Conservation (phyloP, 1,284 basidiomycete species). For the Ganoderma leucocontextum region DNA sequence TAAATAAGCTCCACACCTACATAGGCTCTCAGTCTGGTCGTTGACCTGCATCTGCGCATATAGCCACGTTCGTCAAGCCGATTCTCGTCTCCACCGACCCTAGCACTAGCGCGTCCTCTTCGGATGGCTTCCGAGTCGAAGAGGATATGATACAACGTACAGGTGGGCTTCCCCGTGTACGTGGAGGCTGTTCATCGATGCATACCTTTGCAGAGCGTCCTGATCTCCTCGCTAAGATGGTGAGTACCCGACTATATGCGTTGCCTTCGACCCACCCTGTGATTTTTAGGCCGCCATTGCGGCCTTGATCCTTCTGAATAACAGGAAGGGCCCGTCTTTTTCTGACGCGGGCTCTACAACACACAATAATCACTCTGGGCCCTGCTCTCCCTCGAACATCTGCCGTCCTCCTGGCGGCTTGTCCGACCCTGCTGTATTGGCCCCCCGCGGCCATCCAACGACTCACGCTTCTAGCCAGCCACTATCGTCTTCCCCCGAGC, state of each 20-base stretch:
- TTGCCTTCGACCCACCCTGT: no score
- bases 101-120: not conserved
- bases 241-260: slow-evolving; percentile 1
- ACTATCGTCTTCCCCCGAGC: no score
- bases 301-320: not conserved
- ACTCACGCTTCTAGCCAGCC: not conserved
- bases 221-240: not conserved
- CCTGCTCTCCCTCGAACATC: not conserved
- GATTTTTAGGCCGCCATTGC: not conserved
- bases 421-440: not conserved
- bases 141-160: not conserved
- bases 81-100: not conserved
- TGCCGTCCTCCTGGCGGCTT: not conserved
- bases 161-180: not conserved
- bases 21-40: no score
- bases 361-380: not conserved
- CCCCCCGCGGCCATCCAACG: no score
- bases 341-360: not conserved
- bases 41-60: not conserved
- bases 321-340: not conserved
- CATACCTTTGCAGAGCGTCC: slow-evolving; percentile 2
- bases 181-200: not conserved
- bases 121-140: not conserved
- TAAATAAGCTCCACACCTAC: no score
- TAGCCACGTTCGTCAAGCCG: not conserved